phyloP scores from a whole-genome alignment of 2,329 filamentous ascomycete species.

The Herpotrichia juniperi region DNA sequence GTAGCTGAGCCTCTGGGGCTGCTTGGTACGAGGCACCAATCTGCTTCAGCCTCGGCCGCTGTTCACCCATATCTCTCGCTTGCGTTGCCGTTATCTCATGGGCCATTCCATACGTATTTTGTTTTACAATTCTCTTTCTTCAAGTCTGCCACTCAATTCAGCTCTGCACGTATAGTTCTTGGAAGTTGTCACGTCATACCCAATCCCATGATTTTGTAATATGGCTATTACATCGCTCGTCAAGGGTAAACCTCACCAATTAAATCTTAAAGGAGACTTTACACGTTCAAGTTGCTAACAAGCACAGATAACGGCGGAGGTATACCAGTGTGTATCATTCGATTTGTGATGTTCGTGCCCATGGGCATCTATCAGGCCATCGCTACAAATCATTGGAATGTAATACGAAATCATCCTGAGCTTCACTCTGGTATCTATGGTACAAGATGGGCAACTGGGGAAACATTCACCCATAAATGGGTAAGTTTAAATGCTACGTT shows the following conservation, averaged over 20 bases:
- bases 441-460: slow-evolving; percentile 8
- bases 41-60: neutral
- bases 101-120: no score
- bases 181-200: neutral
- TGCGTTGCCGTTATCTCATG: neutral
- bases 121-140: no score
- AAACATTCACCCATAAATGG: slow-evolving; percentile 14
- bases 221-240: neutral
- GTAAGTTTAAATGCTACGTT: slow-evolving; percentile 9
- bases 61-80: neutral
- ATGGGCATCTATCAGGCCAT: slow-evolving; percentile 12
- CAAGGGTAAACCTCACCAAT: neutral
- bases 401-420: slow-evolving; percentile 11
- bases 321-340: slow-evolving; percentile 11
- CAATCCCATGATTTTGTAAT: no score
- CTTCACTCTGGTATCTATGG: slow-evolving; percentile 18
- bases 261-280: no score
- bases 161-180: neutral
- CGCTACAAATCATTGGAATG: slow-evolving; percentile 16
- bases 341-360: slow-evolving; percentile 20
- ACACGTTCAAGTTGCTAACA: neutral
- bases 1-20: slow-evolving; percentile 1
- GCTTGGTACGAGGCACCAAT: neutral
- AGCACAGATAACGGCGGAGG: neutral
- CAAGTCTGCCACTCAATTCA: neutral